These are phyloP conservation scores for Sarocladiaceae sp. DNA, from an alignment of 2,329 filamentous ascomycete species.

Conservation along the genomic window DNA sequence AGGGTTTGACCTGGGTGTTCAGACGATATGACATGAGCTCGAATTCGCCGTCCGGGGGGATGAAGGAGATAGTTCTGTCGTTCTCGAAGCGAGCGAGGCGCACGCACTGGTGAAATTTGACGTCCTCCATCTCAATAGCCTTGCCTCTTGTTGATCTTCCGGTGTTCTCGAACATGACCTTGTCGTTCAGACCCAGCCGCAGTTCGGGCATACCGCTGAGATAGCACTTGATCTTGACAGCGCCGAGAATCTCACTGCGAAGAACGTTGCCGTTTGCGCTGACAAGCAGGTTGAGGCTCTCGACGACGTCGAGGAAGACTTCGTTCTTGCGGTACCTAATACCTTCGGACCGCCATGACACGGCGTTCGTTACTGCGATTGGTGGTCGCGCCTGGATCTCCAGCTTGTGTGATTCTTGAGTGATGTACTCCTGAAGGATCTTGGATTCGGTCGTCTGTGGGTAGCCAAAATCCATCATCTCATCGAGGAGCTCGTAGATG, in stretches of 20 bases:
- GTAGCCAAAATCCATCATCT: conserved; percentile 99
- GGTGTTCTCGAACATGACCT: conserved; percentile 99
- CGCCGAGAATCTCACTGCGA: conserved; percentile 90
- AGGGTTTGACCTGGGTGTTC: conserved; percentile 95
- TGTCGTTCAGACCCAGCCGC: conserved; percentile 91
- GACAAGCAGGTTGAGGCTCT: conserved; percentile 92
- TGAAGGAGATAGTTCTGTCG: conserved; percentile 97
- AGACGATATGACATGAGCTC: conserved; percentile 98
- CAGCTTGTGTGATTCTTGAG: conserved; percentile 97
- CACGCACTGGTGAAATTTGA: conserved; percentile 99
- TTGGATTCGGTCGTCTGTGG: conserved; percentile 97
- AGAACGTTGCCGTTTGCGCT: conserved; percentile 92
- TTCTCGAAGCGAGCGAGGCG: conserved; percentile 95
- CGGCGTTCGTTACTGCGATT: conserved; percentile 96
- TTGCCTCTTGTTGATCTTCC: conserved; percentile 91
- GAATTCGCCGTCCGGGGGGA: conserved; percentile 96
- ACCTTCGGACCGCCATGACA: conserved; percentile 95
- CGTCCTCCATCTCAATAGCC: conserved; percentile 98
- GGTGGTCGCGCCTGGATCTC: conserved; percentile 93
- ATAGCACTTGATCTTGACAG: conserved; percentile 99
- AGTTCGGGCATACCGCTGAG: conserved; percentile 97
- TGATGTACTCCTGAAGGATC: conserved; percentile 98
- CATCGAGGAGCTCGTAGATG: conserved; percentile 96
- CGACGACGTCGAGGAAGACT: conserved; percentile 95
- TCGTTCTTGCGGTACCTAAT: conserved; percentile 99